Evolutionary conservation across 805 yeast genomes (phyloP), one percentile per base, ranked within the genome.

Genomic region (Maudiozyma bulderi): DNA sequence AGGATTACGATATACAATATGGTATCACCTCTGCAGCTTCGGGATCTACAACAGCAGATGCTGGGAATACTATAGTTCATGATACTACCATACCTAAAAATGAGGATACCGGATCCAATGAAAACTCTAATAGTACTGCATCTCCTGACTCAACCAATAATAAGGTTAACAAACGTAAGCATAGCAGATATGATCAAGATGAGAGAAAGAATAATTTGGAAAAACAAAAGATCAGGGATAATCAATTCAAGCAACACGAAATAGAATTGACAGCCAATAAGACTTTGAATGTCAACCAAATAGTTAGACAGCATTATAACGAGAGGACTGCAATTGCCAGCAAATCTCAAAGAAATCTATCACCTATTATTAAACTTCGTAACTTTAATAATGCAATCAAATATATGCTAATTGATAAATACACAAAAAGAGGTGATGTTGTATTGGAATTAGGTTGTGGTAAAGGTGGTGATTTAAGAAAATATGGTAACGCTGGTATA

Each of bases 361-460:
- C 97, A 0, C 90, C 93, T 9, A 91, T 93, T 61, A 82, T 84
- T 67, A 85, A 86, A 58, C 72, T 93, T 53, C 75, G 97, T 52
- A 83, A 85, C 57, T 93, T 89, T 75, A 93, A 93, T 66, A 93
- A 93, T 64, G 86, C 90, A 52, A 84, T 93, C 59, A 93, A 93
- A 62, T 86, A 87, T 62, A 86, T 89, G 60, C 69, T 91, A 8
- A 81, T 93, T 47, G 82, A 84, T 49, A 85, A 84, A 56, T 82
- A 73, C 65, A 79, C 83, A 2, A 70, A 70, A 35, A 70, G 72
- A 43, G 69, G 78, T 52, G 75, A 76, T 40, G 73, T 76, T 20
- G 88, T 84, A 1, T 69, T 93, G 15, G 99, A 93, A 61, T 67
- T 91, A 49, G 96, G 96, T 13, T 90, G 98, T 67, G 99, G 99